Percentiles rank a stretch among this genome's conserved stretches.
phyloP scores from a whole-genome alignment of 2,329 filamentous ascomycete species.

The Orbilia blumenaviensis region DNA sequence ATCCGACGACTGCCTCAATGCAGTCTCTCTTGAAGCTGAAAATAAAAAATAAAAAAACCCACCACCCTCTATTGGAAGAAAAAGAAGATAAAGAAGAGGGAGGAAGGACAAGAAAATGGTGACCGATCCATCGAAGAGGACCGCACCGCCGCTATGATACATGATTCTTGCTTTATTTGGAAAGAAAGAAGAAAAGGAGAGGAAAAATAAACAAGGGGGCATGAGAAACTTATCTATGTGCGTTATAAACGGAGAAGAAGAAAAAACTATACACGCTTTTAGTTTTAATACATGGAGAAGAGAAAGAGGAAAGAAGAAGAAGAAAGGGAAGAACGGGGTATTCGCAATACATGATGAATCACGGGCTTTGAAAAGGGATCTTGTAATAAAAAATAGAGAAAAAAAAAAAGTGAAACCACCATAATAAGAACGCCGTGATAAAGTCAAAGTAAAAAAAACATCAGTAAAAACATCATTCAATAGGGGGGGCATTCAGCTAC shows the following conservation, averaged over 20 bases:
- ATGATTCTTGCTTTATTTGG: neutral
- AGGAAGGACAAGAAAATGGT: neutral
- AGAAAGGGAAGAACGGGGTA: neutral
- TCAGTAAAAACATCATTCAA: neutral
- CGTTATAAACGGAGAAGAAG: neutral
- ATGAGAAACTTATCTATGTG: neutral
- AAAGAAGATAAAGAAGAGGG: neutral
- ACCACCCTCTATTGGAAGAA: neutral
- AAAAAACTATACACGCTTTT: conserved; percentile 6
- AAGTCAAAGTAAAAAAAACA: neutral
- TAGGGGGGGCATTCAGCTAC: neutral
- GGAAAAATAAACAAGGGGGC: neutral
- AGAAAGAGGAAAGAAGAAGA: neutral
- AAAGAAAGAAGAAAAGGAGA: neutral
- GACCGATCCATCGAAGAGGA: neutral
- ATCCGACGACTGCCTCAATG: neutral
- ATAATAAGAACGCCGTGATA: neutral
- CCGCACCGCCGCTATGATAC: neutral
- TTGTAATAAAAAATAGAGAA: neutral
- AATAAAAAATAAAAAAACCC: neutral
- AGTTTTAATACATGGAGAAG: conserved; percentile 18
- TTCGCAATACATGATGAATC: conserved; percentile 3
- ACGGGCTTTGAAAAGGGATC: neutral
- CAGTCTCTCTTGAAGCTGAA: neutral
- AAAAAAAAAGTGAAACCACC: no score